These are phyloP conservation scores for Heracleum sosnowskyi DNA, from an alignment of 129 eudicot species.

Conservation along the genomic window DNA sequence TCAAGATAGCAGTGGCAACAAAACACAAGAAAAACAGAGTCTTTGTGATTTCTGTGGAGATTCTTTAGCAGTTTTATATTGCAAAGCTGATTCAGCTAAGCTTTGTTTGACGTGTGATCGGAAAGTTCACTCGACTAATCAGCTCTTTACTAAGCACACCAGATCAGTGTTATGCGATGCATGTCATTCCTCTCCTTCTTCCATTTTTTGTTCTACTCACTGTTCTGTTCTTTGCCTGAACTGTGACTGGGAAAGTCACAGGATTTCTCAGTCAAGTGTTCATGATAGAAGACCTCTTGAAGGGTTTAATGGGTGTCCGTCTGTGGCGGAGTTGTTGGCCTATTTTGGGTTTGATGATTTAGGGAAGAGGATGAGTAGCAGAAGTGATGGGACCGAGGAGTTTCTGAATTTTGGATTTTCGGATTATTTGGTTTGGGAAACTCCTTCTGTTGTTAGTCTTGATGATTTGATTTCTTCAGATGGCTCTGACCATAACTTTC, in stretches of 20 bases:
- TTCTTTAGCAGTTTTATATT: conserved; percentile 51
- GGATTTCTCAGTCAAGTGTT: conserved; percentile 2
- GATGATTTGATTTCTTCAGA: conserved; percentile 69
- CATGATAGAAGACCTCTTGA: conserved; percentile 74
- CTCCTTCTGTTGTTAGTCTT: conserved; percentile 55
- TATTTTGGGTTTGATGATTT: conserved; percentile 66
- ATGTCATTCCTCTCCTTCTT: conserved; percentile 63
- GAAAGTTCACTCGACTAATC: conserved; percentile 75
- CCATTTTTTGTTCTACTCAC: conserved; percentile 60
- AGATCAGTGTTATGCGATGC: conserved; percentile 64
- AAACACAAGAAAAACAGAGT: conserved; percentile 7
- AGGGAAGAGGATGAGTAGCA: conserved; percentile 28
- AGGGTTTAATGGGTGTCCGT: conserved; percentile 68
- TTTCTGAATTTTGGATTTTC: conserved; percentile 29
- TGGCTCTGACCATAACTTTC: conserved; percentile 45
- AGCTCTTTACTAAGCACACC: conserved; percentile 63
- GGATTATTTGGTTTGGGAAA: conserved; percentile 72
- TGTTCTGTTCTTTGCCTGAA: conserved; percentile 66
- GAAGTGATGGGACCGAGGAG: conserved; percentile 19
- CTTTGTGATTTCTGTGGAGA: conserved; percentile 71
- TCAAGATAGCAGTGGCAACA: background rate
- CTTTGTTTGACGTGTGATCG: conserved; percentile 71
- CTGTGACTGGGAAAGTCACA: conserved; percentile 77
- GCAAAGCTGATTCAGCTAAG: conserved; percentile 84
- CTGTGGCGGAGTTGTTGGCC: conserved; percentile 41